A percentile compares a stretch with the other conserved stretches of the same genome.
Evolutionary conservation across 106 monocot species (phyloP).

Genomic region (Platanthera guangdongensis): DNA sequence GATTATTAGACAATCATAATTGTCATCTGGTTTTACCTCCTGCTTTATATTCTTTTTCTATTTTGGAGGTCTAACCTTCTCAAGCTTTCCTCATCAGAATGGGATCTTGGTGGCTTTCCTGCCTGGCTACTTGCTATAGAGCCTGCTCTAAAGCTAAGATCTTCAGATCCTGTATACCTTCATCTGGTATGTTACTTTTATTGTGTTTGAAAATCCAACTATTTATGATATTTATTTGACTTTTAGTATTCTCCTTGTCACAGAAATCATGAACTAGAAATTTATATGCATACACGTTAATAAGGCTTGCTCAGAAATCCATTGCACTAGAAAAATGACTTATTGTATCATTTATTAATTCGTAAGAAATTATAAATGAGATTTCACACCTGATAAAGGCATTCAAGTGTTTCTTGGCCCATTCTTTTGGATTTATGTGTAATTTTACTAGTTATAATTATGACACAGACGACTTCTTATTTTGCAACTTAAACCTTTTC

Average conservation of each 20-base stretch:
- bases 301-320: background rate
- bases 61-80: background rate
- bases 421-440: background rate
- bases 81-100: constrained; percentile 45
- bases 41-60: background rate
- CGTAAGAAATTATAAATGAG: background rate
- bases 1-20: background rate
- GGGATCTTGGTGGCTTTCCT: constrained; percentile 98
- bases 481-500: background rate
- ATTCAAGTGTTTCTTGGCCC: background rate
- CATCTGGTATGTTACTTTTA: constrained; percentile 40
- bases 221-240: background rate
- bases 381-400: background rate
- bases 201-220: background rate
- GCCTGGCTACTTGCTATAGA: constrained; percentile 88
- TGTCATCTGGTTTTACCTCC: background rate
- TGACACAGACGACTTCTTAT: background rate
- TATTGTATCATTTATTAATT: background rate
- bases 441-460: background rate
- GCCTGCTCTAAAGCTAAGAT: constrained; percentile 71
- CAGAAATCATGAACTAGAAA: background rate
- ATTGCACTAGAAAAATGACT: background rate
- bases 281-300: background rate
- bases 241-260: constrained; percentile 1
- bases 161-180: constrained; percentile 82